Conservation (phyloP, 1,284 basidiomycete species). For the Rhizoctonia solani region DNA sequence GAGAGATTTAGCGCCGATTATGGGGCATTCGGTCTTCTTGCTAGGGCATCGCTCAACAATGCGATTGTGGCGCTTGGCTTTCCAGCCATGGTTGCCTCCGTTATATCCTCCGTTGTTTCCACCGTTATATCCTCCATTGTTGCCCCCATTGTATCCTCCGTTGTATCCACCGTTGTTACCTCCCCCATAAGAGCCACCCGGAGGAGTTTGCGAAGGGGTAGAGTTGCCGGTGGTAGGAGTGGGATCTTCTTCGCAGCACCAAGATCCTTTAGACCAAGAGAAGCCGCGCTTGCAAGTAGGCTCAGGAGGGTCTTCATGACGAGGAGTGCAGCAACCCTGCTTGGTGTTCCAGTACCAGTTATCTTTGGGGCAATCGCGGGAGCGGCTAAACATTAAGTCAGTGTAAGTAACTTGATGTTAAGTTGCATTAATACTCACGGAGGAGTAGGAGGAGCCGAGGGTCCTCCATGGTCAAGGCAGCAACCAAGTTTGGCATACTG, state of each 20-base stretch:
- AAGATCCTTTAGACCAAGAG: conserved; percentile 21
- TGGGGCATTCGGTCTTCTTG: conserved; percentile 64
- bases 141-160: conserved; percentile 13
- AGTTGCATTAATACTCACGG: conserved; percentile 18
- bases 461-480: conserved; percentile 35
- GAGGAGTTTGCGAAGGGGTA: conserved; percentile 47
- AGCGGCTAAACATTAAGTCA: neutral
- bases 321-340: conserved; percentile 57
- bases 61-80: conserved; percentile 48
- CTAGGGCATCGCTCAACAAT: conserved; percentile 56
- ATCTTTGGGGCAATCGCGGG: conserved; percentile 36
- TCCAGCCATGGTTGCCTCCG: conserved; percentile 42
- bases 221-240: conserved; percentile 47
- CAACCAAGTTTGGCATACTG: conserved; percentile 29
- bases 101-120: conserved; percentile 37
- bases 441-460: conserved; percentile 27
- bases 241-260: conserved; percentile 42
- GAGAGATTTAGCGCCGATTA: conserved; percentile 46
- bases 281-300: conserved; percentile 24
- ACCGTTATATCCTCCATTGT: neutral
- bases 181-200: conserved; percentile 42
- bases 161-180: conserved; percentile 38
- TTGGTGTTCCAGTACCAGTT: conserved; percentile 47
- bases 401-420: neutral
- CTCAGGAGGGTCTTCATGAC: conserved; percentile 34